Evolutionary conservation across 768 basidiomycete genomes (phyloP), one percentile per base, ranked within the genome.

Genomic region (Filobasidium floriforme): DNA sequence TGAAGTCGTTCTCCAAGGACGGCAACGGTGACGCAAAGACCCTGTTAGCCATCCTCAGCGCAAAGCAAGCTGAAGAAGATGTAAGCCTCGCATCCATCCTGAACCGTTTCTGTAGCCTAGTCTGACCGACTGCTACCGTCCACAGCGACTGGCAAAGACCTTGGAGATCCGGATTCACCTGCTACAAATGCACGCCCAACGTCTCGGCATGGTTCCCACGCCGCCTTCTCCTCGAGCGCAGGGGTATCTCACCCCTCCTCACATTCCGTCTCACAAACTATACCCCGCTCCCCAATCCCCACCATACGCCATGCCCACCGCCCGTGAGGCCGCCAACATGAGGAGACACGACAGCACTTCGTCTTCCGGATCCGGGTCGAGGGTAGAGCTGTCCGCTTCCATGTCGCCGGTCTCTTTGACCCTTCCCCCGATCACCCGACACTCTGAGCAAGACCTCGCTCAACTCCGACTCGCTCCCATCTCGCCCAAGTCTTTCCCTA

Each of bases 11-110:
- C 81, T 83, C 84, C 65, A 80, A 85, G 44, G 89, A 87, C 73
- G 92, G 92, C 67, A 89, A 92, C 68, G 92, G 90, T 51, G 92
- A 96, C 82, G 84, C 92, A 26, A 90, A 93, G 61, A 88, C 93
- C 85, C 82, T 96, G 24, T 83, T 94, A 41, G 85, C 90, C 70
- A 89, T 96, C 84, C 82, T 96, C 60, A 90, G 88, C 67, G 91
- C 92, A 74, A 96, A 96, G 81, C 84, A 86, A 55, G 88, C 92
- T 14, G 92, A 96, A 77, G 92, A 96, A 75, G 89, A 94, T 84
- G 90, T 90, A 70, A 49, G 85, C 72, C n/a, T 41, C 7, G 49
- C 4, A 15, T 70, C 26, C 54, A n/a, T 1, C 12, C 46, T 7
- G 40, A 28, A 46, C 26, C 54, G 1, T 40, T 14, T 49, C 5